A percentile compares a stretch with the other conserved stretches of the same genome.
Evolutionary conservation across 177 flowering plant species (phyloP).

Genomic region (Vitis hybrid): DNA sequence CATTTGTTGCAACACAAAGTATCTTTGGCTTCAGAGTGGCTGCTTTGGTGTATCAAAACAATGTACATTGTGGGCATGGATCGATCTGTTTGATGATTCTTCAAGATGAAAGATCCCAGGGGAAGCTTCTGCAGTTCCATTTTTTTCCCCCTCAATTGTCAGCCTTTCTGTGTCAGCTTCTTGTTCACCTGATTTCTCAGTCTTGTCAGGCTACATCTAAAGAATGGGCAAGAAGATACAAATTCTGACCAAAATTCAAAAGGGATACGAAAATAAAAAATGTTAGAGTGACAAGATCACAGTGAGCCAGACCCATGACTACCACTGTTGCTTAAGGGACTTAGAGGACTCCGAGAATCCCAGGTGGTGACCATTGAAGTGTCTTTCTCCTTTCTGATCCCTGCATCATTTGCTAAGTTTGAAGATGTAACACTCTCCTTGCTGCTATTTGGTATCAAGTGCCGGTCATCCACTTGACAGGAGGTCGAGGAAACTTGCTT

Average conservation of each 20-base stretch:
- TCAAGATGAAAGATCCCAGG: too few relatives aligned
- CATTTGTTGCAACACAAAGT: too few relatives aligned
- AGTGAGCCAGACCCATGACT: conserved; percentile 12
- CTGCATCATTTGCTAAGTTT: not conserved
- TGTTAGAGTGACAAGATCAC: not conserved
- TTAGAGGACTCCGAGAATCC: conserved; percentile 7
- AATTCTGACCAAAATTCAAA: not conserved
- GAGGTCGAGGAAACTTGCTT: conserved; percentile 18
- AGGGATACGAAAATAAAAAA: not conserved
- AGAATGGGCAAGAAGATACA: not conserved
- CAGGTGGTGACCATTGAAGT: not conserved
- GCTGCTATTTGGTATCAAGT: too few relatives aligned
- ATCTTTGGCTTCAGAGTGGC: too few relatives aligned
- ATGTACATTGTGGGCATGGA: too few relatives aligned
- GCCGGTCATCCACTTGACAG: too few relatives aligned
- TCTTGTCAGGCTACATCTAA: not conserved
- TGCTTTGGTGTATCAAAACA: too few relatives aligned
- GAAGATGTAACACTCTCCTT: not conserved
- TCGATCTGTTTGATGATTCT: too few relatives aligned
- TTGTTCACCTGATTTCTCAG: not conserved
- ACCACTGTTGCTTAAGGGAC: conserved; percentile 15
- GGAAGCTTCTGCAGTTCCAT: too few relatives aligned
- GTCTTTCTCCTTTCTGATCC: not conserved
- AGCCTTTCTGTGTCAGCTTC: not conserved
- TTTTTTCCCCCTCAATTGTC: not conserved